Percentiles rank a stretch among this genome's conserved stretches.
Evolutionary conservation across 768 basidiomycete genomes (phyloP).

Genomic region (Clathrus columnatus): DNA sequence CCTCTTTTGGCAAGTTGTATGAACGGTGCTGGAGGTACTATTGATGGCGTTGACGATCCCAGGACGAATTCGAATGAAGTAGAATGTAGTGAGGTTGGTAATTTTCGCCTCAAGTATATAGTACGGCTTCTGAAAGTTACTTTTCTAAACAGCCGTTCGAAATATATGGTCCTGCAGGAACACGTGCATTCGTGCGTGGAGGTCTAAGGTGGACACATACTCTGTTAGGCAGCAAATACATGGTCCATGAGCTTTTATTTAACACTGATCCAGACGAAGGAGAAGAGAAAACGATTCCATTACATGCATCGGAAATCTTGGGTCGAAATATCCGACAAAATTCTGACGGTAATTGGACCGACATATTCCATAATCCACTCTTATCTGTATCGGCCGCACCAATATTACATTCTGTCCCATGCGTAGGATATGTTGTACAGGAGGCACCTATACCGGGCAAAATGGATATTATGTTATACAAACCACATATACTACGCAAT

Average conservation of each 20-base stretch:
- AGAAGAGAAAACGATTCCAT: slow-evolving; percentile 40
- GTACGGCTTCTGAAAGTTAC: not conserved
- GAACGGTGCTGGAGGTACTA: slow-evolving; percentile 66
- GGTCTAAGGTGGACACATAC: slow-evolving; percentile 64
- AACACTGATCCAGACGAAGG: slow-evolving; percentile 46
- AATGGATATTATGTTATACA: slow-evolving; percentile 58
- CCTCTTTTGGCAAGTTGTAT: slow-evolving; percentile 60
- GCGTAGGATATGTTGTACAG: slow-evolving; percentile 66
- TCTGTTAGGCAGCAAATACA: slow-evolving; percentile 53
- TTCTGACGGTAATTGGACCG: slow-evolving; percentile 51
- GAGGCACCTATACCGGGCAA: slow-evolving; percentile 72
- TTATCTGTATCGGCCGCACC: slow-evolving; percentile 69
- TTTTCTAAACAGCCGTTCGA: slow-evolving; percentile 34
- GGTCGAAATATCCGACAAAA: slow-evolving; percentile 57
- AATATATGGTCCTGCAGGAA: slow-evolving; percentile 81
- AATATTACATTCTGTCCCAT: slow-evolving; percentile 72
- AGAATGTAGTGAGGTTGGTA: slow-evolving; percentile 1
- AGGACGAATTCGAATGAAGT: slow-evolving; percentile 25
- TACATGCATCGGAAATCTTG: slow-evolving; percentile 43
- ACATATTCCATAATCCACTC: slow-evolving; percentile 48
- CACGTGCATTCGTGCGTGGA: slow-evolving; percentile 68
- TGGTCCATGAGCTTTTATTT: slow-evolving; percentile 76
- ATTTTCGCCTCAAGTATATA: not conserved
- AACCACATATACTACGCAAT: slow-evolving; percentile 61
- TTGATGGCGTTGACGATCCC: slow-evolving; percentile 51